phyloP scores from a whole-genome alignment of 805 yeast species.

The Hemisphaericaspora nanyangensis region DNA sequence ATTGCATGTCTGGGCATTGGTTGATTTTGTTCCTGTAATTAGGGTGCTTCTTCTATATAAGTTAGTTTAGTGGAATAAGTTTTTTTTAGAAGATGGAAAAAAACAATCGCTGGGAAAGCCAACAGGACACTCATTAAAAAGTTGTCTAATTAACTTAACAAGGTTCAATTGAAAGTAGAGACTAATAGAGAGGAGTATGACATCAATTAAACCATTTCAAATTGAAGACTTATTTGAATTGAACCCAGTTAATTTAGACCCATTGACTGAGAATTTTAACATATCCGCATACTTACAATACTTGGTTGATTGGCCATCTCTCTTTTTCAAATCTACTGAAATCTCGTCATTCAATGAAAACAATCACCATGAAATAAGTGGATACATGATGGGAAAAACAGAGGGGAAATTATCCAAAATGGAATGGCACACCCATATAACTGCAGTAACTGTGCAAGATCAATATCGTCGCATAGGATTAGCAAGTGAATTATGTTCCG shows the following conservation, averaged over 20 bases:
- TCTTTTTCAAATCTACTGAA: conserved; percentile 74
- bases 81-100: no score
- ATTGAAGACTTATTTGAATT: conserved; percentile 76
- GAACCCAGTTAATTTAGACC: conserved; percentile 79
- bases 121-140: not conserved
- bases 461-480: conserved; percentile 81
- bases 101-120: not conserved
- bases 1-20: no score
- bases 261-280: conserved; percentile 88
- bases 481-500: conserved; percentile 74
- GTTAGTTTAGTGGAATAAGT: no score
- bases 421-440: conserved; percentile 95
- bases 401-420: conserved; percentile 66
- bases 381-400: conserved; percentile 93
- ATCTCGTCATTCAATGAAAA: conserved; percentile 15
- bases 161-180: not conserved
- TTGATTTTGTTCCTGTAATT: no score
- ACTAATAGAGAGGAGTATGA: conserved; percentile 49
- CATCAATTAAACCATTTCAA: conserved; percentile 82
- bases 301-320: conserved; percentile 79
- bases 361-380: conserved; percentile 37
- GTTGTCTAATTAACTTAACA: no score
- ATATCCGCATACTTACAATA: conserved; percentile 81
- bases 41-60: no score
- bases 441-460: conserved; percentile 89